phyloP scores from a whole-genome alignment of 2,329 filamentous ascomycete species.

The Laburnicola sp. region DNA sequence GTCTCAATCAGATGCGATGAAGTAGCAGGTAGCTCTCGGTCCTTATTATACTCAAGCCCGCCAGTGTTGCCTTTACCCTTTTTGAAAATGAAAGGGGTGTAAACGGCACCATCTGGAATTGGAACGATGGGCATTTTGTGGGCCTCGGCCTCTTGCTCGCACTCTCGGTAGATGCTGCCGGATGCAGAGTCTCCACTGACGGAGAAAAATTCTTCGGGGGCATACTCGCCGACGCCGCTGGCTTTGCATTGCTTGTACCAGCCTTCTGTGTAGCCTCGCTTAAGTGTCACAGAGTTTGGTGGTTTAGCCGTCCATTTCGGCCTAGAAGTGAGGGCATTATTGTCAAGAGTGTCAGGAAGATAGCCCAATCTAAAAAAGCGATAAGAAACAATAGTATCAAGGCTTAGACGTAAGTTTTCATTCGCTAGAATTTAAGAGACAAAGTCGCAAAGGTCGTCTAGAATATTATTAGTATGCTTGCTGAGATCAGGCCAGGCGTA shows the following conservation, averaged over 20 bases:
- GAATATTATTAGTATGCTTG: slow-evolving; percentile 69
- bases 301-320: slow-evolving; percentile 52
- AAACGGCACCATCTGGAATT: too few species aligned
- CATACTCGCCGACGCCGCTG: slow-evolving; percentile 55
- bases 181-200: too few species aligned
- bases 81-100: too few species aligned
- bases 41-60: too few species aligned
- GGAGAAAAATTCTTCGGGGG: too few species aligned
- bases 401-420: slow-evolving; percentile 72
- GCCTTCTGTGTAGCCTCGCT: slow-evolving; percentile 53
- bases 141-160: too few species aligned
- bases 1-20: too few species aligned
- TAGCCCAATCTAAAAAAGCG: slow-evolving; percentile 77
- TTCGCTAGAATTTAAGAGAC: slow-evolving; percentile 76
- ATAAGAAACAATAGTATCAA: slow-evolving; percentile 77
- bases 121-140: too few species aligned
- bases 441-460: slow-evolving; percentile 73
- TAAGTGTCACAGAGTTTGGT: slow-evolving; percentile 48
- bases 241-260: slow-evolving; percentile 55
- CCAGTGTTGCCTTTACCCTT: too few species aligned
- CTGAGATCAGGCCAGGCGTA: slow-evolving; percentile 77
- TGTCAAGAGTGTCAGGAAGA: slow-evolving; percentile 61
- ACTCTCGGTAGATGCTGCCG: too few species aligned
- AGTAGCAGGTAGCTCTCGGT: too few species aligned
- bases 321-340: slow-evolving; percentile 48